Conservation (phyloP, 2,329 filamentous ascomycete species). For the Diaporthe aspalathi region DNA sequence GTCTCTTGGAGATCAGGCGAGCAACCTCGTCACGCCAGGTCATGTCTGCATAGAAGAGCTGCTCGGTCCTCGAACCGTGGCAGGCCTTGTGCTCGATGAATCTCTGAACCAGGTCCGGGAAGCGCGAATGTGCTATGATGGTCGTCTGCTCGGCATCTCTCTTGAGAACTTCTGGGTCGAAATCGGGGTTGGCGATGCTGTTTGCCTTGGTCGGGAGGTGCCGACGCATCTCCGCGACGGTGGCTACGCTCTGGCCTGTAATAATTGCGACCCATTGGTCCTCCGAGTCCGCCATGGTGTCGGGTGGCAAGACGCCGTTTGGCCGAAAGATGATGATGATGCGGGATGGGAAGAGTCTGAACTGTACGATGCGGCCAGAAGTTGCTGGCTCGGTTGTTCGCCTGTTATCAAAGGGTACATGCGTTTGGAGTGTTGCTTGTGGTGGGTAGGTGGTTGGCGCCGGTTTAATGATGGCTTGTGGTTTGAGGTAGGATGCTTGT, state of each 20-base stretch:
- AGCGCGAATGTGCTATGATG: conserved; percentile 6
- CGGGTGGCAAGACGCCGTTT: too few relatives aligned
- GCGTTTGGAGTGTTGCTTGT: neutral
- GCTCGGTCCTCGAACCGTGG: neutral
- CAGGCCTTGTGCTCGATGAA: conserved; percentile 20
- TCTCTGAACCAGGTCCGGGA: neutral
- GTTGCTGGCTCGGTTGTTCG: neutral
- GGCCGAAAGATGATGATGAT: neutral
- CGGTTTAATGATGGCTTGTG: neutral
- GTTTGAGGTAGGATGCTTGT: neutral
- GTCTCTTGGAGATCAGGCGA: conserved; percentile 28
- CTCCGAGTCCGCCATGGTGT: neutral
- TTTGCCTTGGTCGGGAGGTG: neutral
- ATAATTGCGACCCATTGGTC: neutral
- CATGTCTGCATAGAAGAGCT: neutral
- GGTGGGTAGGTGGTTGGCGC: neutral
- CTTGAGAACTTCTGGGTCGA: neutral
- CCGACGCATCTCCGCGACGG: neutral
- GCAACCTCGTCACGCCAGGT: neutral
- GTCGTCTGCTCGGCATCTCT: conserved; percentile 12
- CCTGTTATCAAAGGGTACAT: neutral
- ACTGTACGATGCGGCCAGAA: neutral
- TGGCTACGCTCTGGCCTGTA: neutral
- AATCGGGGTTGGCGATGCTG: conserved; percentile 7
- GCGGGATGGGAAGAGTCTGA: neutral